Conservation (phyloP, 140 eudicot species). For the Bidens hawaiensis region DNA sequence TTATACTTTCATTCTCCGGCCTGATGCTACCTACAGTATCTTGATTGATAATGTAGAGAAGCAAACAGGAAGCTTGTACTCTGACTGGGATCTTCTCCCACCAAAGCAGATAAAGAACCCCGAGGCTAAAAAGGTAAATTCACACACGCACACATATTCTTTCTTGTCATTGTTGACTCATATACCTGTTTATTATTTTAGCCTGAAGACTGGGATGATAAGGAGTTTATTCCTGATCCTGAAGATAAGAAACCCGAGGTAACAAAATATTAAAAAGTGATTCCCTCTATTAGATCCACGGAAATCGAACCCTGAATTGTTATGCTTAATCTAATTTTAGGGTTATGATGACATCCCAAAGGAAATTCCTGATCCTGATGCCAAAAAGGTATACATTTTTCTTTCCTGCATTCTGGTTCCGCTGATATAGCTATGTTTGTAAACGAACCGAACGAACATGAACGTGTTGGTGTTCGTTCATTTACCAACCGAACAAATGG, state of each 20-base stretch:
- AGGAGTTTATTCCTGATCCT: slow-evolving; percentile 88
- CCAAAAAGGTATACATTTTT: slow-evolving; percentile 58
- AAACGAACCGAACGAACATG: too few species aligned
- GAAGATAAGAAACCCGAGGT: slow-evolving; percentile 99
- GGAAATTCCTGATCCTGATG: slow-evolving; percentile 89
- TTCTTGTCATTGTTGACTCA: not conserved
- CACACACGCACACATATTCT: not conserved
- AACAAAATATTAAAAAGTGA: not conserved
- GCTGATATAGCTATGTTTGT: too few species aligned
- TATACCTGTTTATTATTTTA: not conserved
- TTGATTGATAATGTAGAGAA: slow-evolving; percentile 80
- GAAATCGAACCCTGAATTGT: not conserved
- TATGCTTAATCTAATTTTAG: slow-evolving; percentile 15
- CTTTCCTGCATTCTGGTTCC: not conserved
- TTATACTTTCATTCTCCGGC: slow-evolving; percentile 75
- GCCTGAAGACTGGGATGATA: slow-evolving; percentile 99
- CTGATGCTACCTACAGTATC: slow-evolving; percentile 86
- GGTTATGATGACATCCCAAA: slow-evolving; percentile 95
- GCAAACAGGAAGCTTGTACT: slow-evolving; percentile 76
- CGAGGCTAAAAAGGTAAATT: slow-evolving; percentile 68
- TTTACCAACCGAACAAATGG: too few species aligned
- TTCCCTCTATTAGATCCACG: not conserved
- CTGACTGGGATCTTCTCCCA: slow-evolving; percentile 87
- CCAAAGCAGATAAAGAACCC: slow-evolving; percentile 80
- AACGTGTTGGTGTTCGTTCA: too few species aligned